Percentiles rank a stretch among this genome's conserved stretches.
Conservation (phyloP, 2,329 filamentous ascomycete species). For the Calonectria pseudoturangicola region DNA sequence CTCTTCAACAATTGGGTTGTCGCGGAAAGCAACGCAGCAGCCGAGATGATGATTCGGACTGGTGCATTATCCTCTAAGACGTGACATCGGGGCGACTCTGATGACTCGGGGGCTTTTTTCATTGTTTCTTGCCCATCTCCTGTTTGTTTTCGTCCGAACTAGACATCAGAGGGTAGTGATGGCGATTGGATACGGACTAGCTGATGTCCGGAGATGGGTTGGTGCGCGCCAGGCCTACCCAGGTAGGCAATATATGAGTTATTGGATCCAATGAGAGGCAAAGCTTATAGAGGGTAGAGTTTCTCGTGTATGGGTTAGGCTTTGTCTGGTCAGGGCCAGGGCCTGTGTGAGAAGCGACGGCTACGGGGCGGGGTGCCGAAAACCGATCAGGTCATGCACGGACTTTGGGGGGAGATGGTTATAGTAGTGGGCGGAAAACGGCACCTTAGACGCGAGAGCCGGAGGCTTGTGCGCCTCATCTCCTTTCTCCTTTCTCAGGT, state of each 20-base stretch:
- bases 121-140: background rate
- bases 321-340: slow-evolving; percentile 6
- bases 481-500: slow-evolving; percentile 24
- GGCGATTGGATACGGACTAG: slow-evolving; percentile 1
- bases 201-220: slow-evolving; percentile 9
- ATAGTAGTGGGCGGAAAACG: slow-evolving; percentile 2
- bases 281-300: slow-evolving; percentile 26
- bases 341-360: background rate
- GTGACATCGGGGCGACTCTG: background rate
- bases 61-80: background rate
- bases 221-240: background rate
- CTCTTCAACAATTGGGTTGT: background rate
- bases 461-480: slow-evolving; percentile 23
- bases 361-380: slow-evolving; percentile 13
- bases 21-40: slow-evolving; percentile 16
- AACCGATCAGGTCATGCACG: slow-evolving; percentile 24
- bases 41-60: background rate
- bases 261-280: slow-evolving; percentile 26
- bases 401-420: background rate
- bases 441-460: slow-evolving; percentile 20
- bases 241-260: slow-evolving; percentile 12
- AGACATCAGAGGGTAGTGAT: slow-evolving; percentile 6
- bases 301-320: slow-evolving; percentile 13
- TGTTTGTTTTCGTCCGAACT: background rate
- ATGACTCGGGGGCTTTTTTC: background rate